phyloP scores from a whole-genome alignment of 2,329 filamentous ascomycete genomes.

The Verticillium longisporum region DNA sequence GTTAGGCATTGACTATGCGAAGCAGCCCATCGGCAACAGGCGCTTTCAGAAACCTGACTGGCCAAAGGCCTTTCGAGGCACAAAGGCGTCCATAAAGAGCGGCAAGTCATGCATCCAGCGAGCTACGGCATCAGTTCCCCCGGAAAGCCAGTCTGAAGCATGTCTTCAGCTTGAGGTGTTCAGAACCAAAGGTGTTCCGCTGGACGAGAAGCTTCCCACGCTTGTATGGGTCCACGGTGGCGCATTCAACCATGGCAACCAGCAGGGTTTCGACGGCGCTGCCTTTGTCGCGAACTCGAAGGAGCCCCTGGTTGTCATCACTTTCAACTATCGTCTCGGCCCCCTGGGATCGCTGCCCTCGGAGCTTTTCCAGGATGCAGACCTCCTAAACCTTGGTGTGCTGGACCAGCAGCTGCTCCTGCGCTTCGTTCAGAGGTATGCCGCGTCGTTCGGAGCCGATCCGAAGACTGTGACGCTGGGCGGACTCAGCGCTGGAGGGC shows the following conservation, averaged over 20 bases:
- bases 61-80: conserved; percentile 31
- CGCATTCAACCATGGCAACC: not conserved
- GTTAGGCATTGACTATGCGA: conserved; percentile 39
- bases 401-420: conserved; percentile 45
- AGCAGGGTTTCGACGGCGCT: conserved; percentile 7
- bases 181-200: conserved; percentile 20
- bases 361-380: conserved; percentile 24
- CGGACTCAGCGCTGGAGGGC: conserved; percentile 46
- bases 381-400: conserved; percentile 44
- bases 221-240: conserved; percentile 11
- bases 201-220: conserved; percentile 9
- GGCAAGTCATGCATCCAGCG: conserved; percentile 37
- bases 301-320: conserved; percentile 18
- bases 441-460: conserved; percentile 47
- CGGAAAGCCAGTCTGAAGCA: conserved; percentile 3
- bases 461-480: conserved; percentile 42
- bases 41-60: conserved; percentile 32
- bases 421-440: conserved; percentile 45
- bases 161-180: conserved; percentile 9
- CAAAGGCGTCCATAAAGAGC: conserved; percentile 27
- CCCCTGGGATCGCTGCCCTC: conserved; percentile 36
- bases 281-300: conserved; percentile 17
- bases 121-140: conserved; percentile 9
- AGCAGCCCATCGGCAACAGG: conserved; percentile 28
- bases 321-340: conserved; percentile 18